Base-by-base conservation (phyloP, 495 filamentous ascomycete genomes). In the Hyphodiscus hymeniophilus region DNA sequence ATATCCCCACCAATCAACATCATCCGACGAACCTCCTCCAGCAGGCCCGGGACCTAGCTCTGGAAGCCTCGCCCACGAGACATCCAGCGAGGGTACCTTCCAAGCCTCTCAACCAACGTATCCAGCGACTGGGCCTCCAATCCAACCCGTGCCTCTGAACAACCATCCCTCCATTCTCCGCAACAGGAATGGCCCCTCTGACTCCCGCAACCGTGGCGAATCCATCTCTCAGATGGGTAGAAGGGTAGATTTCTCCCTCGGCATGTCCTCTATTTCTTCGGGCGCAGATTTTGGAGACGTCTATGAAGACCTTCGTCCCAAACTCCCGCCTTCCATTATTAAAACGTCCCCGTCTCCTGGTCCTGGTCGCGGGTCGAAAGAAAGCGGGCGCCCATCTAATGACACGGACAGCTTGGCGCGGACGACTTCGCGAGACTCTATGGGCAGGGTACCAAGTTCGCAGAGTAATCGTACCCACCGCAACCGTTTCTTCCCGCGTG, bases 231-330 rank as follows among this genome's bases (percentile, higher is more conserved):
- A 58, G 12, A 76, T 80, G 62, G 70, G 69, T 41, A 80, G 79
- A 33, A 80, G 83, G 22, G 80, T 87, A 23, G 85, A 89, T 57
- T 89, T 89, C 64, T 85, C 82, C 4, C 69, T 87, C 5, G 85
- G 85, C 21, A 83, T 86, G 67, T 70, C 68, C 30, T 71, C 75
- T 47, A 65, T 84, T 18, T 69, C 70, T 11, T 70, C 76, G 8
- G 72, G 67, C 30, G 83, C 85, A 51, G 59, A 82, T 26, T 76
- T 78, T 59, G 82, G 77, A 42, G 85, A 90, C 54, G 74, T 89
- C 3, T 85, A 79, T 56, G 78, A 82, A 46, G 76, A 79, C n/a
- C n/a, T n/a, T n/a, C n/a, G n/a, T 48, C 69, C 22, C 13, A 41
- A 45, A 31, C 57, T n/a, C 52, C 0, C 24, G 33, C 3, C 28